These are phyloP conservation scores for Juncus effusus DNA, from an alignment of 176 grass and related monocot genomes.

Conservation along the genomic window DNA sequence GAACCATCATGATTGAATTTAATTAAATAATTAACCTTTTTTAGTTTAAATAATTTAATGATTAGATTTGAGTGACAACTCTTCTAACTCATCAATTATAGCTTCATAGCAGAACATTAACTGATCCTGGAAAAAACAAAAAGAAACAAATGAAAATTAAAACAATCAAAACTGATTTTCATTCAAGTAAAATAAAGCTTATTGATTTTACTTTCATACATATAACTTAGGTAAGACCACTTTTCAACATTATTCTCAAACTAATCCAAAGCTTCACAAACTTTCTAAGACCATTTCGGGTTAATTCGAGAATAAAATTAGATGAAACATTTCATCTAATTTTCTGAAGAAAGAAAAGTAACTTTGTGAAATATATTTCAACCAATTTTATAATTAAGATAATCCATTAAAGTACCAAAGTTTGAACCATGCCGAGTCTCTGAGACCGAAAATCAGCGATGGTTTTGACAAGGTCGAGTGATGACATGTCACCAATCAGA, in stretches of 20 bases:
- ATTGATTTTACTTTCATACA: no score
- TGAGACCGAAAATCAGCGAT: slow-evolving; percentile 57
- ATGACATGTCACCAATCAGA: slow-evolving; percentile 49
- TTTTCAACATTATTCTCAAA: no score
- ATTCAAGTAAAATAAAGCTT: no score
- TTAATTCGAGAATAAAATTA: no score
- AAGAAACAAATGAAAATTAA: slow-evolving; percentile 13
- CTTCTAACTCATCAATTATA: slow-evolving; percentile 54
- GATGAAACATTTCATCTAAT: no score
- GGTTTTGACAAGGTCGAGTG: slow-evolving; percentile 53
- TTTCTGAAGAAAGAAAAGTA: no score
- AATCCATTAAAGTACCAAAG: slow-evolving; percentile 42
- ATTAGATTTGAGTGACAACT: slow-evolving; percentile 38
- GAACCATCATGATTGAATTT: not conserved
- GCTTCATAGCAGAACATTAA: slow-evolving; percentile 65
- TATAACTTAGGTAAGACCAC: no score
- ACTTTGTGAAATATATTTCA: no score
- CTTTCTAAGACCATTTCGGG: no score
- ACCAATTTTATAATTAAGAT: not conserved
- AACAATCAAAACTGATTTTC: not conserved
- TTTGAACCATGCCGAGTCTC: slow-evolving; percentile 74
- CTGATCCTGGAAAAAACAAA: slow-evolving; percentile 58
- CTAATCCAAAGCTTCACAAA: no score
- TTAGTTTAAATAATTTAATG: slow-evolving; percentile 2
- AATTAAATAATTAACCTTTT: slow-evolving; percentile 16